phyloP scores from a whole-genome alignment of 2,329 filamentous ascomycete species.

The Beauveria rudraprayagi region DNA sequence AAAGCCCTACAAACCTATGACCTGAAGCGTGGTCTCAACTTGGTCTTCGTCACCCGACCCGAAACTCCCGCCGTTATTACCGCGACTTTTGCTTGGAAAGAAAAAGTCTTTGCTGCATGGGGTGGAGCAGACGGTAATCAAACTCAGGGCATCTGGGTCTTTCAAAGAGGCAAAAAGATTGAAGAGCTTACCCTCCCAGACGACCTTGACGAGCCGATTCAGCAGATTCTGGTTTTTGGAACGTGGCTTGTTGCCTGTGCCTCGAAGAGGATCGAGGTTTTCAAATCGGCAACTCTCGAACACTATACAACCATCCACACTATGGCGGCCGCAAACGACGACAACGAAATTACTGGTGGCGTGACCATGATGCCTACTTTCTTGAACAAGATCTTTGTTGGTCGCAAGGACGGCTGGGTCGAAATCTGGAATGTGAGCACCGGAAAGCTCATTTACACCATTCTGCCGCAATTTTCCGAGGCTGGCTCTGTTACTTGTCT shows the following conservation, averaged over 20 bases:
- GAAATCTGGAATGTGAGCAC: slow-evolving; percentile 98
- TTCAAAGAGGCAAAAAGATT: slow-evolving; percentile 81
- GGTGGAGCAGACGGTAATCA: slow-evolving; percentile 49
- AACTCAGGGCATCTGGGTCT: slow-evolving; percentile 73
- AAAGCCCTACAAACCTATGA: slow-evolving; percentile 93
- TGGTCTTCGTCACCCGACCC: slow-evolving; percentile 88
- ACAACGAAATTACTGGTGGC: slow-evolving; percentile 65
- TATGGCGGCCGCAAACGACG: slow-evolving; percentile 45
- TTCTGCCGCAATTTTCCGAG: slow-evolving; percentile 64
- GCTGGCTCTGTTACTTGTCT: slow-evolving; percentile 81
- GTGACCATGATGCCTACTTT: slow-evolving; percentile 89
- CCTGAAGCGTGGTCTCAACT: slow-evolving; percentile 76
- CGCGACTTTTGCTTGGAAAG: slow-evolving; percentile 79
- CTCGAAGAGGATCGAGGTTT: slow-evolving; percentile 71
- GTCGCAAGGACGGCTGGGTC: slow-evolving; percentile 76
- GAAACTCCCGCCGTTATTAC: slow-evolving; percentile 83
- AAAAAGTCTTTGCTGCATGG: slow-evolving; percentile 85
- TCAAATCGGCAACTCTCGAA: slow-evolving; percentile 75
- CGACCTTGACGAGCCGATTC: slow-evolving; percentile 62
- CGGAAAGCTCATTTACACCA: slow-evolving; percentile 82
- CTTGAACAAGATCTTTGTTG: slow-evolving; percentile 91
- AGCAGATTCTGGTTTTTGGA: slow-evolving; percentile 74
- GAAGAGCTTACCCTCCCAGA: slow-evolving; percentile 63
- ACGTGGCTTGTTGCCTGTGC: slow-evolving; percentile 84
- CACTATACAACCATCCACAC: slow-evolving; percentile 81